Conservation (phyloP, 257 asterid genomes). For the Linderniella brevidens region DNA sequence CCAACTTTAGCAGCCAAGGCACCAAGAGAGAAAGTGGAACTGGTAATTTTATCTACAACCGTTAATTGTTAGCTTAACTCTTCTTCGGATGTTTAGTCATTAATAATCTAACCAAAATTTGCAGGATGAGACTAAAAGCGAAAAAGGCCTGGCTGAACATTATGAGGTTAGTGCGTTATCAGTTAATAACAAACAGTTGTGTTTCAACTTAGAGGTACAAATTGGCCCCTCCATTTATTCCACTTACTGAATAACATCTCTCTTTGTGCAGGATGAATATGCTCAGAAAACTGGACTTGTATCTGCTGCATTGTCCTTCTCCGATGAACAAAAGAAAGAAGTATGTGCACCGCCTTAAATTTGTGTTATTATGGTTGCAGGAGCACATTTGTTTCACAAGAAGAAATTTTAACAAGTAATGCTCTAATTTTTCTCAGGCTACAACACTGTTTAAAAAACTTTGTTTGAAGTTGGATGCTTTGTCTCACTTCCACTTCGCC, state of each 20-base stretch:
- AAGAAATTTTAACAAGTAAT: background rate
- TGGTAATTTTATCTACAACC: slow-evolving; percentile 31
- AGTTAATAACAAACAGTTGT: background rate
- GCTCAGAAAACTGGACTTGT: slow-evolving; percentile 90
- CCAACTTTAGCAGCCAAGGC: slow-evolving; percentile 41
- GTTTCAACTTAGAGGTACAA: slow-evolving; percentile 2
- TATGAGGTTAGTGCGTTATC: slow-evolving; percentile 56
- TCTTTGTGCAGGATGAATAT: slow-evolving; percentile 63
- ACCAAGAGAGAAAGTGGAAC: slow-evolving; percentile 50
- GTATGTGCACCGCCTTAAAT: slow-evolving; percentile 21
- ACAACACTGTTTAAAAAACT: slow-evolving; percentile 57
- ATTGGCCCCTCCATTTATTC: slow-evolving; percentile 4
- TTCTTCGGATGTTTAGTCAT: slow-evolving; percentile 5
- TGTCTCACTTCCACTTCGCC: slow-evolving; percentile 94
- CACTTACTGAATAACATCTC: slow-evolving; percentile 7
- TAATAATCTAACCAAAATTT: slow-evolving; percentile 11
- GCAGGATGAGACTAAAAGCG: slow-evolving; percentile 93
- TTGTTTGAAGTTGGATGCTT: slow-evolving; percentile 88
- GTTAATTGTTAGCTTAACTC: slow-evolving; percentile 9
- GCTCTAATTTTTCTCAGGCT: slow-evolving; percentile 32
- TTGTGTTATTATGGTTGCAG: background rate
- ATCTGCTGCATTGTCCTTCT: slow-evolving; percentile 49
- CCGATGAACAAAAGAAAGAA: slow-evolving; percentile 92
- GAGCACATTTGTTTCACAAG: background rate
- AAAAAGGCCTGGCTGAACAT: slow-evolving; percentile 80